These are phyloP conservation scores for Aspergillus avenaceus DNA, from an alignment of 495 filamentous ascomycete species.

Conservation along the genomic window DNA sequence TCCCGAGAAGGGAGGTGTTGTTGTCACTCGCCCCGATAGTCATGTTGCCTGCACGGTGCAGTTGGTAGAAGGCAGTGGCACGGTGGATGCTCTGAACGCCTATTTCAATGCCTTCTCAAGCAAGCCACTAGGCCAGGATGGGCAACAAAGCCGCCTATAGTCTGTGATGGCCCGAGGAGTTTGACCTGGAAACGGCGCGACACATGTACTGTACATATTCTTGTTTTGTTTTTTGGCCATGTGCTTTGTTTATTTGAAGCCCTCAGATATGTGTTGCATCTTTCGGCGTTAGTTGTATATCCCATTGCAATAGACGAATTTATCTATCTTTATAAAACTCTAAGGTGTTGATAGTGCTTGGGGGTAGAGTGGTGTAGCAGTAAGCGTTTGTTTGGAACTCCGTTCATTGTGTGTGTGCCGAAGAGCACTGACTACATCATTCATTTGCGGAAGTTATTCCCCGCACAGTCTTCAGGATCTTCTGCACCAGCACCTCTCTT, in stretches of 20 bases:
- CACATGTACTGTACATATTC: conserved; percentile 23
- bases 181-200: no score
- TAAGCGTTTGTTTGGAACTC: neutral
- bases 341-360: no score
- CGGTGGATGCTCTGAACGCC: conserved; percentile 74
- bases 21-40: conserved; percentile 81
- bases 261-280: conserved; percentile 25
- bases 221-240: conserved; percentile 22
- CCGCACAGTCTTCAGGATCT: conserved; percentile 10
- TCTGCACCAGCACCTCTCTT: neutral
- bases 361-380: neutral
- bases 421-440: conserved; percentile 1
- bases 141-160: conserved; percentile 38
- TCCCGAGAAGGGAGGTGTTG: conserved; percentile 66
- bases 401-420: neutral
- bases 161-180: neutral
- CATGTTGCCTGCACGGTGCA: conserved; percentile 74
- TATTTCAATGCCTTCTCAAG: conserved; percentile 71
- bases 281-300: conserved; percentile 28
- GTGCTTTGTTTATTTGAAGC: conserved; percentile 17
- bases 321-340: no score
- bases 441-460: conserved; percentile 3
- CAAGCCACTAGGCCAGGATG: conserved; percentile 38
- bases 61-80: conserved; percentile 69
- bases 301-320: neutral